Evolutionary conservation across 2,329 filamentous ascomycete species (phyloP).

Genomic region (Botrytis fragariae): DNA sequence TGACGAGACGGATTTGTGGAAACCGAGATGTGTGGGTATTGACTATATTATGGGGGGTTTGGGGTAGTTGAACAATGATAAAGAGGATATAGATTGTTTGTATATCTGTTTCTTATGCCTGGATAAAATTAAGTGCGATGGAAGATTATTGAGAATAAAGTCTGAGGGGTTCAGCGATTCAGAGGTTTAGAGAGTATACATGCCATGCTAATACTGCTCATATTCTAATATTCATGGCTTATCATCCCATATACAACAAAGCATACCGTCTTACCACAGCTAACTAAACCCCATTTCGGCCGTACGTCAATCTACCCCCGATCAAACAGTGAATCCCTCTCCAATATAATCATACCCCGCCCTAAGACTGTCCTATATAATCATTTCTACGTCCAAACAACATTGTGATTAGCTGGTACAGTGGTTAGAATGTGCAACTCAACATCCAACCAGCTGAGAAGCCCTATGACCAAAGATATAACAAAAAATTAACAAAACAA

Average conservation of each 20-base stretch:
- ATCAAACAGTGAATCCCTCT: background rate
- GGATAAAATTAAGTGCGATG: background rate
- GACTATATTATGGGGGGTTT: constrained; percentile 26
- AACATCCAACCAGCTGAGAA: background rate
- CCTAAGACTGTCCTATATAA: background rate
- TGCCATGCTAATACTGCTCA: background rate
- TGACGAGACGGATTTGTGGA: constrained; percentile 32
- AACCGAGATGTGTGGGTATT: constrained; percentile 33
- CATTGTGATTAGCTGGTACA: background rate
- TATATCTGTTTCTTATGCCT: background rate
- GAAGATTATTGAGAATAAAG: no score
- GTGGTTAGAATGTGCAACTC: background rate
- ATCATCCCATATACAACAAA: background rate
- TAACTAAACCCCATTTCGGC: background rate
- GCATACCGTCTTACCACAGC: no score
- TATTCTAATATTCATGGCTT: background rate
- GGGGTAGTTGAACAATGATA: background rate
- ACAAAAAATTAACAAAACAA: background rate
- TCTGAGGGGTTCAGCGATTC: background rate
- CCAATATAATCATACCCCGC: background rate
- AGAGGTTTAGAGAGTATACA: background rate
- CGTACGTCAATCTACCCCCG: background rate
- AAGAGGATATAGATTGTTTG: background rate
- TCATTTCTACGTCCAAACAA: background rate
- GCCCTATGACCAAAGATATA: background rate